A percentile compares a stretch with the other conserved stretches of the same genome.
These are phyloP conservation scores for Globisporangium carolinianum DNA, from an alignment of 352 stramenopile genomes.

Conservation along the genomic window DNA sequence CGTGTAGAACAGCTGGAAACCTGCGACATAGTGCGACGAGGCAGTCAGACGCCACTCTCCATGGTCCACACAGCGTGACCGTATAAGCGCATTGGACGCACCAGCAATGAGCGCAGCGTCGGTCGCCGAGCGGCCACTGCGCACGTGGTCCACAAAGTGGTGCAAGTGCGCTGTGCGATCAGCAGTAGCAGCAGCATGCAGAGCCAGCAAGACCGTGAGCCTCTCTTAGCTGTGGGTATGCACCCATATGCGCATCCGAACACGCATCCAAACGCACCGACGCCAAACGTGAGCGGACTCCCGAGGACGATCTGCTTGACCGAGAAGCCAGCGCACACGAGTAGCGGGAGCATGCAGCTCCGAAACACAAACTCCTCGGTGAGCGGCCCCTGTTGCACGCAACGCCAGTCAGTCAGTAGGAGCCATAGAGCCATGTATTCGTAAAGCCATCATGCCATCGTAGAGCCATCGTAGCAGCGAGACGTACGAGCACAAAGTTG, in stretches of 20 bases:
- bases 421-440: no score
- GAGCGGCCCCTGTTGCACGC: constrained; percentile 69
- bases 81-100: constrained; percentile 16
- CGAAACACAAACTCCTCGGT: constrained; percentile 96
- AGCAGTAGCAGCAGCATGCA: constrained; percentile 2
- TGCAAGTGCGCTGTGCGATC: constrained; percentile 65
- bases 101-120: constrained; percentile 73
- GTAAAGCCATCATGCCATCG: no score
- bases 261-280: constrained; percentile 52
- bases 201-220: background rate
- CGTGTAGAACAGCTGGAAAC: constrained; percentile 94
- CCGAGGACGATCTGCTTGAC: constrained; percentile 79
- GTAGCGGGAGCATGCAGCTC: constrained; percentile 88
- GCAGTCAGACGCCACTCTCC: no score
- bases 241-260: no score
- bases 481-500: constrained; percentile 72
- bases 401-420: constrained; percentile 3
- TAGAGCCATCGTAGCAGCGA: background rate
- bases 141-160: constrained; percentile 82
- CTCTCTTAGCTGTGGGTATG: background rate
- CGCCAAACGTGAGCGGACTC: constrained; percentile 92
- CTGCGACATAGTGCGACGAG: constrained; percentile 15
- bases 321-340: constrained; percentile 78
- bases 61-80: no score
- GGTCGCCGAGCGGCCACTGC: constrained; percentile 55